A percentile compares a stretch with the other conserved stretches of the same genome.
phyloP scores from a whole-genome alignment of 1,284 basidiomycete genomes.

The Xanthoconium separans region DNA sequence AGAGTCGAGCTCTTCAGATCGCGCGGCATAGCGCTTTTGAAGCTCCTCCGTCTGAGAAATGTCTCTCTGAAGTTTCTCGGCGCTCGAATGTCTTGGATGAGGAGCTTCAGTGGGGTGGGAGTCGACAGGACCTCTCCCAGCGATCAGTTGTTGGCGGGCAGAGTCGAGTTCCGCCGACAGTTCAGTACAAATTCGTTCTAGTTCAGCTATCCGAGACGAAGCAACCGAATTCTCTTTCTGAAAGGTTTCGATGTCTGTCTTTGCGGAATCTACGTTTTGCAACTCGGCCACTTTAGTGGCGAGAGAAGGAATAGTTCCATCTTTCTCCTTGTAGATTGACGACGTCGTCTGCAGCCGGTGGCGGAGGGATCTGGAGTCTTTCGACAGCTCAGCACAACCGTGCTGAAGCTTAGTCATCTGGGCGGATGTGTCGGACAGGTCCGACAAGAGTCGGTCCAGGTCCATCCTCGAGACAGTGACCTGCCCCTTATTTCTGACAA shows the following conservation, averaged over 20 bases:
- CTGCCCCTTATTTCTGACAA: background rate
- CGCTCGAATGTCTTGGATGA: too few species aligned
- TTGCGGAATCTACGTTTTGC: background rate
- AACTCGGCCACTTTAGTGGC: background rate
- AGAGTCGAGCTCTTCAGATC: background rate
- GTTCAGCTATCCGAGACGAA: too few species aligned
- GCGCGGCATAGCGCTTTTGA: background rate
- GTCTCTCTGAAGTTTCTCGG: too few species aligned
- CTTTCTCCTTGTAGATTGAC: background rate
- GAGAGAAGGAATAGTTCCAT: slow-evolving; percentile 1
- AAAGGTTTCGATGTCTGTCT: too few species aligned
- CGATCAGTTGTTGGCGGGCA: too few species aligned
- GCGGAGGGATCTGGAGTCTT: background rate
- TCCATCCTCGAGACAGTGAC: slow-evolving; percentile 8
- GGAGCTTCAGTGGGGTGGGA: too few species aligned
- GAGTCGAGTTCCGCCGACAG: background rate
- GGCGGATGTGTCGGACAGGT: slow-evolving; percentile 1
- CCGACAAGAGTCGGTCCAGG: slow-evolving; percentile 8
- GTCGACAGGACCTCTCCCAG: too few species aligned
- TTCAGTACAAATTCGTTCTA: too few species aligned
- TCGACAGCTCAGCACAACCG: background rate
- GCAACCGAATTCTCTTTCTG: background rate
- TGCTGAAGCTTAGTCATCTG: slow-evolving; percentile 1
- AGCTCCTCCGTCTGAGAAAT: too few species aligned
- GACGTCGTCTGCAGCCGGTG: background rate